Base-by-base conservation (phyloP, 257 asterid genomes). In the Striga asiatica region DNA sequence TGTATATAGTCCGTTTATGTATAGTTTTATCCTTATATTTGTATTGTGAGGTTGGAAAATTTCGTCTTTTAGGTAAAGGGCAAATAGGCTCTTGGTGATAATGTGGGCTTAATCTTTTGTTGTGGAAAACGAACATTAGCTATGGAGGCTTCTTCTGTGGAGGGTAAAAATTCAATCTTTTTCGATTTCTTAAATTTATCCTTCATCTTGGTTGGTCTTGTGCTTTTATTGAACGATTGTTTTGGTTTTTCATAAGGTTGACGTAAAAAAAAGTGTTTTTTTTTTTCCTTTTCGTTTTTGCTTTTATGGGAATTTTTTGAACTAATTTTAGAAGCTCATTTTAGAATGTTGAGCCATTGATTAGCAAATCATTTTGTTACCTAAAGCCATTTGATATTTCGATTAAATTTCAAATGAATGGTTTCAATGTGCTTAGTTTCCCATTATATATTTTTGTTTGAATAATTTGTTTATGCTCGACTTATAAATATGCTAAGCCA, bases 71-170 rank as follows among this genome's bases (percentile, higher is more conserved):
- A 60, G 78, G 66, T 45, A 57, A 39, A 38, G 61, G 63, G 51
- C n/a, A 58, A 58, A 70, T 37, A 60, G 60, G 65, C 64, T 54
- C 65, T 41, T 56, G 78, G 54, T 59, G 68, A 60, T 55, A 38
- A 75, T 67, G 82, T 65, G 66, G 73, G 66, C 43, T 1, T 65
- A 60, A 56, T 32, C 45, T 70, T 32, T 59, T 45, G 39, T 31
- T 58, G 8, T 61, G 35, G 38, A 34, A 53, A 60, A 38, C 56
- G 34, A 49, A 35, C 64, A 4, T 28, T 51, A 38, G 65, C 71
- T 9, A 76, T 76, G 82, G 78, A 76, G 66, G 74, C 64, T 50
- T 65, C 70, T 63, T 76, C 82, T n/a, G 54, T 68, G 58, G 82
- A 72, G 67, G 82, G 82, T 76, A 76, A 58, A 53, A 34, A 64